Evolutionary conservation across 495 filamentous ascomycete species (phyloP), one percentile per base, ranked within the genome.

Genomic region (Apiosordaria backusii): DNA sequence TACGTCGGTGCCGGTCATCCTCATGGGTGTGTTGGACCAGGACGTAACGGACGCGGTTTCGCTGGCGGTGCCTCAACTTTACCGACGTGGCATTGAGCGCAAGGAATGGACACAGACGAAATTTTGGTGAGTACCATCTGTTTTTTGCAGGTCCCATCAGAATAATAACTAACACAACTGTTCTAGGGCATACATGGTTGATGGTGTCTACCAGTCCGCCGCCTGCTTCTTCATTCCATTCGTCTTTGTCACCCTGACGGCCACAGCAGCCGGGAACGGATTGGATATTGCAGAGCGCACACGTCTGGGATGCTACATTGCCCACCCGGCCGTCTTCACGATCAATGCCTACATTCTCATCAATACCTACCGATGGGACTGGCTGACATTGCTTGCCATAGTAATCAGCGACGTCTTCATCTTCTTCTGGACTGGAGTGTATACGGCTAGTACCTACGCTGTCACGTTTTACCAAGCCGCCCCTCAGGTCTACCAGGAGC

Each of bases 301-400:
- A 59, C 88, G 93, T 61, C 88, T 99, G 72, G 96, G 96, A 64
- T 82, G 90, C 61, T 92, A 92, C 71, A 85, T 97, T 63, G 92
- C 87, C 3, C 85, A 87, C 60, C 90, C 89, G 60, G 86, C 91
- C 16, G 87, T 96, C 55, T 81, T 97, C 70, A 88, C 88, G 54
- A 95, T 96, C 78, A 99, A 99, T 74, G 75, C 88, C 63, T 99
- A 98, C 81, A 89, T 99, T 70, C 80, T 98, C 68, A 85, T 99
- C 80, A 99, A 99, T 76, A 93, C 90, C 4, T 98, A 95, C 76
- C 84, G 93, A 65, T 98, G 96, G 96, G 96, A 99, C 76, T 98
- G 94, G 94, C 81, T 98, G 71, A 92, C 93, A 68, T 71, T 91
- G 15, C 81, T 97, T 72, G 88, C 97, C 70, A 88, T 93, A 27